Evolutionary conservation across 495 filamentous ascomycete species (phyloP).

Genomic region (Penicillium odoratum): DNA sequence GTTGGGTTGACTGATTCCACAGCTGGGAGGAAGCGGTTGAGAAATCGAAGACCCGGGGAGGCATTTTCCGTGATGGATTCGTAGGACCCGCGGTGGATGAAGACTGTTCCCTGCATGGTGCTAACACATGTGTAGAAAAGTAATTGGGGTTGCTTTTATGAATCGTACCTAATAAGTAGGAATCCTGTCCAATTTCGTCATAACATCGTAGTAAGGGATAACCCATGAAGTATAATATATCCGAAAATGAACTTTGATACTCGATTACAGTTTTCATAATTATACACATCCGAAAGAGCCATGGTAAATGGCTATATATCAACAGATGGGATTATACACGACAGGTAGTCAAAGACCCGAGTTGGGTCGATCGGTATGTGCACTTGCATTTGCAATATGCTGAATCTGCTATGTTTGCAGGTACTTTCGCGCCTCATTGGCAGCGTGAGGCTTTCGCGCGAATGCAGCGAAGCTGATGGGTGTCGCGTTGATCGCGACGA

Average conservation of each 20-base stretch:
- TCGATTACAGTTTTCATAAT: background rate
- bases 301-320: background rate
- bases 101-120: slow-evolving; percentile 8
- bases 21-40: slow-evolving; percentile 23
- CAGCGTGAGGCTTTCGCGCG: slow-evolving; percentile 2
- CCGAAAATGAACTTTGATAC: background rate
- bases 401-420: background rate
- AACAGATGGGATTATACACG: background rate
- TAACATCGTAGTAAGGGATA: slow-evolving; percentile 6
- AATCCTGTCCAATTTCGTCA: slow-evolving; percentile 1
- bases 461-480: slow-evolving; percentile 2
- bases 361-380: background rate
- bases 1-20: slow-evolving; percentile 18
- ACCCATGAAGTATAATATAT: background rate
- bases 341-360: background rate
- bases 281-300: background rate
- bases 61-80: slow-evolving; percentile 16
- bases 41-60: slow-evolving; percentile 25
- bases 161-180: no score
- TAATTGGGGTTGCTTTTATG: background rate
- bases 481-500: background rate
- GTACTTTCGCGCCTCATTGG: background rate
- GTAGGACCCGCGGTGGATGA: slow-evolving; percentile 22
- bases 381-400: background rate
- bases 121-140: background rate